A percentile compares a stretch with the other conserved stretches of the same genome.
phyloP scores from a whole-genome alignment of 208 protist species.

The Angomonas ambiguus region DNA sequence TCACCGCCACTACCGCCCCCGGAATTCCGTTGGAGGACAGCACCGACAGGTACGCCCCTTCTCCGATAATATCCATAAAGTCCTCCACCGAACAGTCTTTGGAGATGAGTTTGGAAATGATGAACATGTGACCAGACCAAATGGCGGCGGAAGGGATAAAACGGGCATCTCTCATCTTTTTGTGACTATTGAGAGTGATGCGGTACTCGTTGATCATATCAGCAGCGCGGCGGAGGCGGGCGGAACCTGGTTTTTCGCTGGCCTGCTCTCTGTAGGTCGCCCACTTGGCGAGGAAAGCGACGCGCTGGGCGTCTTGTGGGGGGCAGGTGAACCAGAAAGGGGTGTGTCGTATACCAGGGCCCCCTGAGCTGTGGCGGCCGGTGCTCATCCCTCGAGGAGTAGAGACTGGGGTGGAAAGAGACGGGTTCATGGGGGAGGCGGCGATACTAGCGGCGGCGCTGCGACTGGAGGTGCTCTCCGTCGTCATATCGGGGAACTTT shows the following conservation, averaged over 20 bases:
- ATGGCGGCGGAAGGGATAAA: constrained; percentile 25
- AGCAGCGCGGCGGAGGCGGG: constrained; percentile 31
- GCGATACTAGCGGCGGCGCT: not conserved
- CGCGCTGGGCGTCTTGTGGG: constrained; percentile 57
- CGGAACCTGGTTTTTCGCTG: constrained; percentile 36
- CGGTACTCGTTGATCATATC: constrained; percentile 48
- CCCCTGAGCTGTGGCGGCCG: constrained; percentile 8
- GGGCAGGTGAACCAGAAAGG: constrained; percentile 54
- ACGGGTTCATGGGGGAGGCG: constrained; percentile 4
- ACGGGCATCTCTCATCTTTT: constrained; percentile 25
- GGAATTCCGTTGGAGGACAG: constrained; percentile 26
- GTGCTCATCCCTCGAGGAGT: constrained; percentile 15
- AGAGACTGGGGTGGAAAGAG: constrained; percentile 4
- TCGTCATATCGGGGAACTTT: constrained; percentile 25
- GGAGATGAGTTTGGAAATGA: constrained; percentile 51
- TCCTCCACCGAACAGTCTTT: constrained; percentile 51
- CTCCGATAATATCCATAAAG: constrained; percentile 60
- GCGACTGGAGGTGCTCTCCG: not conserved
- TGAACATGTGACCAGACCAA: constrained; percentile 62
- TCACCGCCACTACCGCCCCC: constrained; percentile 31
- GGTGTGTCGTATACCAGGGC: constrained; percentile 13
- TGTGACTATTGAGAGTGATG: constrained; percentile 26
- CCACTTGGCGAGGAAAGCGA: constrained; percentile 59
- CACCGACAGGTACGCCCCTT: constrained; percentile 28
- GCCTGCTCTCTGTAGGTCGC: constrained; percentile 38